Conservation (phyloP, 169 alveolate genomes). For the Neospora caninum region DNA sequence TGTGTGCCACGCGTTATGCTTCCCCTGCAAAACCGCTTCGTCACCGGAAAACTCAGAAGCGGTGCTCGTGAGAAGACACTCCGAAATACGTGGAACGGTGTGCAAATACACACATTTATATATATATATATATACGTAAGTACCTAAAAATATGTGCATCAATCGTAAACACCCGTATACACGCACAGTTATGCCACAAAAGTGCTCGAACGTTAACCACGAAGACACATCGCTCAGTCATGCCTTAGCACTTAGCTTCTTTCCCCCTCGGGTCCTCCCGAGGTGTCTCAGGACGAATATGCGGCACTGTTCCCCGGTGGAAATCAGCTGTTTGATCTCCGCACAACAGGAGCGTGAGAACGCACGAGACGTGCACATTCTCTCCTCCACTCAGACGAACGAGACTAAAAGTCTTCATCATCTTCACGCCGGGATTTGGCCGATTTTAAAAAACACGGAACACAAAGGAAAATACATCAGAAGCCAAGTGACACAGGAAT, state of each 20-base stretch:
- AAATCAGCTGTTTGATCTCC: background rate
- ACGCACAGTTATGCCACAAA: too few species aligned
- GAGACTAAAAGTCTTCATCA: constrained; percentile 2
- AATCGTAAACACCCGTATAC: too few species aligned
- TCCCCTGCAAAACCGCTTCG: constrained; percentile 39
- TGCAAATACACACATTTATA: background rate
- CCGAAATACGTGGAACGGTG: background rate
- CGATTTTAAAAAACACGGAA: too few species aligned
- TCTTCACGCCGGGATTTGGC: too few species aligned
- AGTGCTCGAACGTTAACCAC: too few species aligned
- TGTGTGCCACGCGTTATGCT: background rate
- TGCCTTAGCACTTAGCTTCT: background rate
- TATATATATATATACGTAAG: background rate
- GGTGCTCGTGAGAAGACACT: constrained; percentile 18
- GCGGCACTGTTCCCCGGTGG: background rate
- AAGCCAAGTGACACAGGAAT: too few species aligned
- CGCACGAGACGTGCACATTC: background rate
- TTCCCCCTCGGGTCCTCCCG: too few species aligned
- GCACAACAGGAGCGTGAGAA: background rate
- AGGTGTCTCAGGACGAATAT: too few species aligned
- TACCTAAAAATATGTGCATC: background rate
- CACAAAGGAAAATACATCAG: too few species aligned
- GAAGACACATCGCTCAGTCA: background rate
- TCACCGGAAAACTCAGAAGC: constrained; percentile 1
- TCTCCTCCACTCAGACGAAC: background rate